These are phyloP conservation scores for Microstroma glucosiphilum DNA, from an alignment of 1,284 basidiomycete genomes.

Conservation along the genomic window DNA sequence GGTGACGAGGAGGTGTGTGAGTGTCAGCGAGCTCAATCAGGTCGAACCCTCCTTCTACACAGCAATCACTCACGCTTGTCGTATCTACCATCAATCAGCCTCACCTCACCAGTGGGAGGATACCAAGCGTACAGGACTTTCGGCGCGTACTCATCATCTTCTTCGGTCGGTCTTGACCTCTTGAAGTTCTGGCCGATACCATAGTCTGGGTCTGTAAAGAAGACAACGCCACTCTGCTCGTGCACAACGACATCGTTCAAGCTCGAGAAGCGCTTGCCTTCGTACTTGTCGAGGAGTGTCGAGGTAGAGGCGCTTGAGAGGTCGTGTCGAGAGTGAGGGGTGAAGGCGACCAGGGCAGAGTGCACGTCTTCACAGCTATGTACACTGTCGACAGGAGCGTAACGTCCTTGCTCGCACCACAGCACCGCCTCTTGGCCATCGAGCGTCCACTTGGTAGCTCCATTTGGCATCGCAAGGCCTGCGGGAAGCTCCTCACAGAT, in stretches of 20 bases:
- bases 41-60: no score
- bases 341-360: constrained; percentile 21
- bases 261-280: constrained; percentile 29
- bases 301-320: neutral
- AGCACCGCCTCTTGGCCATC: constrained; percentile 23
- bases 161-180: neutral
- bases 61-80: constrained; percentile 14
- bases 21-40: no score
- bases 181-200: constrained; percentile 32
- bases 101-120: constrained; percentile 18
- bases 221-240: constrained; percentile 21
- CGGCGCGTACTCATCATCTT: constrained; percentile 22
- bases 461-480: neutral
- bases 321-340: constrained; percentile 12
- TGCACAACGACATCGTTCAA: constrained; percentile 30
- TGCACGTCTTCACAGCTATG: constrained; percentile 11
- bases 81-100: constrained; percentile 22
- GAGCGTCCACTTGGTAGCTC: neutral
- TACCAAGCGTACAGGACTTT: constrained; percentile 28
- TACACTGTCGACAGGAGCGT: neutral
- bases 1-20: neutral
- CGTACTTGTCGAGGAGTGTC: constrained; percentile 10
- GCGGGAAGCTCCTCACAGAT: no score
- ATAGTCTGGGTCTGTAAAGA: constrained; percentile 36
- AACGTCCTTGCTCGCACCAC: constrained; percentile 28